These are phyloP conservation scores for Scedosporium dehoogii DNA, from an alignment of 2,329 filamentous ascomycete genomes.

Conservation along the genomic window DNA sequence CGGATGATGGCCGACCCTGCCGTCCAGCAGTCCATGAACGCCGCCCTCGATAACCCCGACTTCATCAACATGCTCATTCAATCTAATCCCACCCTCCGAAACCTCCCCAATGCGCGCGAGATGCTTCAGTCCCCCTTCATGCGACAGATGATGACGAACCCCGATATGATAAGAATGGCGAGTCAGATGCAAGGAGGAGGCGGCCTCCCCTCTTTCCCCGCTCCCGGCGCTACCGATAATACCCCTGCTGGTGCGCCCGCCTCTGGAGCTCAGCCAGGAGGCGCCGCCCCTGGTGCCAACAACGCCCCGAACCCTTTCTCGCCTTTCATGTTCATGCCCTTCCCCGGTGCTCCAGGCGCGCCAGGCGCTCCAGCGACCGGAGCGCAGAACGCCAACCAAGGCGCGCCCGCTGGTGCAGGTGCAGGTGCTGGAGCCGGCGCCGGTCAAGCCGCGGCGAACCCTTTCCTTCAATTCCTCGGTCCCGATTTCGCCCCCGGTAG, in stretches of 20 bases:
- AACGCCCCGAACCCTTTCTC: constrained; percentile 8
- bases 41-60: constrained; percentile 89
- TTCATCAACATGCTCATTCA: constrained; percentile 94
- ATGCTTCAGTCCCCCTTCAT: constrained; percentile 84
- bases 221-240: constrained; percentile 83
- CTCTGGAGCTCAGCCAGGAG: constrained; percentile 13
- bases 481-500: not conserved
- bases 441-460: not conserved
- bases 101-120: constrained; percentile 66
- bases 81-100: constrained; percentile 72
- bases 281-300: constrained; percentile 13
- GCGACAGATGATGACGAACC: constrained; percentile 87
- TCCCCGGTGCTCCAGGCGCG: constrained; percentile 1
- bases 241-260: constrained; percentile 47
- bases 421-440: constrained; percentile 1
- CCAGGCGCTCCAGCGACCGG: constrained; percentile 11
- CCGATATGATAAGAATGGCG: constrained; percentile 71
- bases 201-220: constrained; percentile 60
- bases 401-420: not conserved
- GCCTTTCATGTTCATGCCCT: constrained; percentile 1
- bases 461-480: constrained; percentile 4
- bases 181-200: constrained; percentile 58
- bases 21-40: constrained; percentile 79
- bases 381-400: not conserved
- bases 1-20: constrained; percentile 83